Evolutionary conservation across 176 grass and related monocot genomes (phyloP), one percentile per base, ranked within the genome.

Genomic region (Chrysopogon serrulatus): DNA sequence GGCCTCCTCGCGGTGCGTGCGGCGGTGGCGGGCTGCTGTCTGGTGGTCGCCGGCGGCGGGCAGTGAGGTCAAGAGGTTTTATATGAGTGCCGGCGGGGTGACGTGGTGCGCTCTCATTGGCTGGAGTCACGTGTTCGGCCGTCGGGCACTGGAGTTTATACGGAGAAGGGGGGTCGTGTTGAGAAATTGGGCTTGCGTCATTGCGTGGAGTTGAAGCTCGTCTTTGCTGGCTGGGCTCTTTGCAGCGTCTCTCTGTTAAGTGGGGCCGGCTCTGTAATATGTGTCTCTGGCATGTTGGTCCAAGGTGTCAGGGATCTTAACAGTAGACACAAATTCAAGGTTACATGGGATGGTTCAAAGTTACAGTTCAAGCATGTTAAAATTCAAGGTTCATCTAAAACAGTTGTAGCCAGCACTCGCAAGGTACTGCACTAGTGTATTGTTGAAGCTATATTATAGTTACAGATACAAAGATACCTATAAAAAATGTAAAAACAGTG

Each of bases 51-150:
- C 79, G 84, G 57, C 79, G 80, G 42, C 65, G 65, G 40, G 40
- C 65, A 24, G 42, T 1, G 43, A 34, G 28, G 78, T 11, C 37
- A 24, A 49, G 24, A 36, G 62, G 18, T 12, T 34, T 76, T 86
- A 66, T 73, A 62, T 2, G 24, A 31, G 31, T 59, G 31, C 60
- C 37, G 30, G 4, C 35, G 28, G 1, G 45, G 57, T 83, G 79
- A 86, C 84, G 88, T 83, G 88, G 84, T 28, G 18, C 23, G 13
- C 19, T 44, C 79, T 53, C 28, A 90, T 86, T 86, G 88, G 88
- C 30, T 61, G 66, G 0, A 30, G 56, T 86, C 83, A 79, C 88
- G 88, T 86, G 88, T 90, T 90, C 47, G 59, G 74, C 45, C 60
- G 67, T 49, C 57, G 54, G 53, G 35, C 12, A n/a, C n/a, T n/a